Evolutionary conservation across 257 asterid genomes (phyloP).

Genomic region (Nicotiana noctiflora): DNA sequence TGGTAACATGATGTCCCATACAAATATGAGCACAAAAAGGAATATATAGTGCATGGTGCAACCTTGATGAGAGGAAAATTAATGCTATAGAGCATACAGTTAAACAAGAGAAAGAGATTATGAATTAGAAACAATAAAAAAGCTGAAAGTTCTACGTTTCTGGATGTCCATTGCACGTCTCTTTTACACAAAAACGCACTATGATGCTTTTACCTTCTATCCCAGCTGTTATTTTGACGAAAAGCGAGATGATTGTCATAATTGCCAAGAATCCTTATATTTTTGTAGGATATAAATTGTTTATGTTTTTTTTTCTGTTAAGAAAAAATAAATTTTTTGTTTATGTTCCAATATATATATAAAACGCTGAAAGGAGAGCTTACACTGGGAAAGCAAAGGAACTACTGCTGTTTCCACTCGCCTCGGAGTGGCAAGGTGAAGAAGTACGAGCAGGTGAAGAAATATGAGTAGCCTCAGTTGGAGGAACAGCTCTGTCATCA

Average conservation of each 20-base stretch:
- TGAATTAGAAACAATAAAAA: not conserved
- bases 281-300: not conserved
- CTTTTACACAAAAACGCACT: not conserved
- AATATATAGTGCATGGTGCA: not conserved
- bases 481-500: not conserved
- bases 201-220: not conserved
- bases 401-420: slow-evolving; percentile 31
- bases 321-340: not conserved
- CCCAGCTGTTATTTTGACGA: not conserved
- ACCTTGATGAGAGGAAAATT: not conserved
- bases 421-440: slow-evolving; percentile 15
- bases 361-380: slow-evolving; percentile 16
- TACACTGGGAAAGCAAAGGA: slow-evolving; percentile 64
- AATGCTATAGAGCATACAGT: not conserved
- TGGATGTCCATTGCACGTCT: not conserved
- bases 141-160: not conserved
- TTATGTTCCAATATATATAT: not conserved
- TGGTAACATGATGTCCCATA: too few species aligned
- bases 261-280: not conserved
- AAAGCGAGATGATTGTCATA: not conserved
- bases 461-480: not conserved
- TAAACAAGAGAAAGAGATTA: not conserved
- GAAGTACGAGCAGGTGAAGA: slow-evolving; percentile 11
- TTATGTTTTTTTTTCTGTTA: not conserved
- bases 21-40: too few species aligned